Percentiles rank a stretch among this genome's conserved stretches.
Evolutionary conservation across 495 filamentous ascomycete species (phyloP).

Genomic region (Poronia punctata): DNA sequence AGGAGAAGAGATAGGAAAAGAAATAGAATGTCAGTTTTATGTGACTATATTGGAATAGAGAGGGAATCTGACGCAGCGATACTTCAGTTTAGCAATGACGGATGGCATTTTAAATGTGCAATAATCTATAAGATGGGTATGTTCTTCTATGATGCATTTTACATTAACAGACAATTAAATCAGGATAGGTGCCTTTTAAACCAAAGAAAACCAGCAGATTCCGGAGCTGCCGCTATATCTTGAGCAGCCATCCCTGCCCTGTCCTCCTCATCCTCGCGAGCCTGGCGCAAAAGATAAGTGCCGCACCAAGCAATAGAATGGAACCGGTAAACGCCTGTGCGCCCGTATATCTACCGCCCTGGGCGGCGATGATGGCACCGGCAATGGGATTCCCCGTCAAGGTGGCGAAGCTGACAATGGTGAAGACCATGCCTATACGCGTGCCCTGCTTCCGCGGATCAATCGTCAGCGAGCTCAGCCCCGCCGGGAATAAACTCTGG

Average conservation of each 20-base stretch:
- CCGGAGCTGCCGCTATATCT: no score
- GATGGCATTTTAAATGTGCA: no score
- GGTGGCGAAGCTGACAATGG: constrained; percentile 63
- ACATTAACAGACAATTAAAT: no score
- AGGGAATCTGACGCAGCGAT: no score
- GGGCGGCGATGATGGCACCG: constrained; percentile 54
- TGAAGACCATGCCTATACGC: constrained; percentile 75
- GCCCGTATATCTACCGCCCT: constrained; percentile 50
- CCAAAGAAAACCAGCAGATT: no score
- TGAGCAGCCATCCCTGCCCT: constrained; percentile 20
- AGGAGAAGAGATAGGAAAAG: no score
- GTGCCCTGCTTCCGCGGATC: constrained; percentile 63
- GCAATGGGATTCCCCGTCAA: constrained; percentile 72
- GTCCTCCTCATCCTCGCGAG: constrained; percentile 26
- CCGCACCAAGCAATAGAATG: constrained; percentile 33
- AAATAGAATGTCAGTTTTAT: no score
- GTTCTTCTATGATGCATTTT: no score
- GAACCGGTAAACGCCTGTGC: constrained; percentile 58
- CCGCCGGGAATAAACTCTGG: constrained; percentile 62
- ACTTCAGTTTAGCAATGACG: no score
- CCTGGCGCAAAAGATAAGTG: constrained; percentile 36
- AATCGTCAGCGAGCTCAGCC: constrained; percentile 49
- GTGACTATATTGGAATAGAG: no score
- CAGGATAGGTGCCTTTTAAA: no score
- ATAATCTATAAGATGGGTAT: no score